Evolutionary conservation across 768 basidiomycete species (phyloP).

Genomic region (Hydnum rufescens): DNA sequence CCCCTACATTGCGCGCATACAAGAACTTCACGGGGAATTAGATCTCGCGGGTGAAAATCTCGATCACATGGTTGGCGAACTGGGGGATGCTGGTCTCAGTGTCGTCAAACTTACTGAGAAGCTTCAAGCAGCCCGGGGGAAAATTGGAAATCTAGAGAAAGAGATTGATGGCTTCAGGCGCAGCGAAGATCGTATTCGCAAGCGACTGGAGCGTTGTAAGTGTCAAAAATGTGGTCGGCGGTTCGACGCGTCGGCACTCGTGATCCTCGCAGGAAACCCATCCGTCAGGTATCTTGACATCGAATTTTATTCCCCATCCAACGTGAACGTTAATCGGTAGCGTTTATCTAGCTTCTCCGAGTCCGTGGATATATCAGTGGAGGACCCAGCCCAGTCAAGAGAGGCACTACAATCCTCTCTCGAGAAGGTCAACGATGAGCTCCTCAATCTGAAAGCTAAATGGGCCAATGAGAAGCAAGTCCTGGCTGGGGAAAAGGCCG

Average conservation of each 20-base stretch:
- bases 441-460: constrained; percentile 40
- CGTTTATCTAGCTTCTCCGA: neutral
- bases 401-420: constrained; percentile 15
- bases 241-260: constrained; percentile 8
- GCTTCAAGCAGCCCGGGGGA: constrained; percentile 55
- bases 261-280: neutral
- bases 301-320: neutral
- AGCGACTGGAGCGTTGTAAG: constrained; percentile 8
- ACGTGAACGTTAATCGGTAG: too few species aligned
- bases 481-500: constrained; percentile 48
- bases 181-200: constrained; percentile 30
- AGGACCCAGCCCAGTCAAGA: neutral
- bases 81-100: constrained; percentile 43
- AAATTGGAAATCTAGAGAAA: constrained; percentile 38
- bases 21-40: neutral
- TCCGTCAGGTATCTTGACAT: neutral
- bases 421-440: constrained; percentile 38
- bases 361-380: neutral
- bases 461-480: constrained; percentile 51
- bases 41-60: neutral
- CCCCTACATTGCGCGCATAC: constrained; percentile 10
- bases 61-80: neutral
- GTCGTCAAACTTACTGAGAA: constrained; percentile 80
- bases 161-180: constrained; percentile 45
- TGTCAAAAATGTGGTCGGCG: constrained; percentile 6